Evolutionary conservation across 768 basidiomycete species (phyloP), one percentile per base, ranked within the genome.

Genomic region (Tulasnella sp.): DNA sequence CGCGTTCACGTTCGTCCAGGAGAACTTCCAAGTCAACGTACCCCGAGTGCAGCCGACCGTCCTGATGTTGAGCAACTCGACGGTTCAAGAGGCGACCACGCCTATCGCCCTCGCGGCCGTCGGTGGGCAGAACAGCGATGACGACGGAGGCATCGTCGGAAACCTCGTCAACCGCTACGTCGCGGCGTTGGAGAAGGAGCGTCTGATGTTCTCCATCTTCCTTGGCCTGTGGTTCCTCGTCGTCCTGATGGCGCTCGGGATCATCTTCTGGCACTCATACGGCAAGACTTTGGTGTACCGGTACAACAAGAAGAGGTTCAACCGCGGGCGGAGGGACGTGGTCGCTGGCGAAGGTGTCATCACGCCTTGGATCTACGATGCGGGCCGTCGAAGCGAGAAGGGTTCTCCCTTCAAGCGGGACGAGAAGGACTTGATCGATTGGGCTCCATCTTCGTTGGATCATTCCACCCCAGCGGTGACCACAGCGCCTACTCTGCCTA

Each of bases 1-100:
- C 19, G 94, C 91, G 5, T 83, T 97, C 44, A 98, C 94, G 0
- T 98, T 96, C 85, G 82, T 98, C 75, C 89, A 96, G 78, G 82
- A 94, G 75, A 93, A 97, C 80, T 88, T 95, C 63, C 83, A 88
- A 64, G 83, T 98, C 77, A 81, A 91, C 76, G 84, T 98, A 73
- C 90, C 95, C 0, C 86, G 85, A 62, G 85, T 98, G 72, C 90
- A 93, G 73, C 82, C 90, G 67, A 84, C 85, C 42, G 83, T 89
- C 35, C 88, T 98, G 63, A 83, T 95, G 36, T 86, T 97, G 69
- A 93, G 93, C 0, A 87, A 88, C 3, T 78, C 80, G 3, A 82
- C 86, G 2, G 87, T 95, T 71, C 82, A 90, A 77, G 93, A 94
- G 76, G 88, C 89, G 26, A 85, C 90, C 3, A 81, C 82, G 65